Evolutionary conservation across 805 yeast genomes (phyloP).

Genomic region (Cyberlindnera xylosilytica): DNA sequence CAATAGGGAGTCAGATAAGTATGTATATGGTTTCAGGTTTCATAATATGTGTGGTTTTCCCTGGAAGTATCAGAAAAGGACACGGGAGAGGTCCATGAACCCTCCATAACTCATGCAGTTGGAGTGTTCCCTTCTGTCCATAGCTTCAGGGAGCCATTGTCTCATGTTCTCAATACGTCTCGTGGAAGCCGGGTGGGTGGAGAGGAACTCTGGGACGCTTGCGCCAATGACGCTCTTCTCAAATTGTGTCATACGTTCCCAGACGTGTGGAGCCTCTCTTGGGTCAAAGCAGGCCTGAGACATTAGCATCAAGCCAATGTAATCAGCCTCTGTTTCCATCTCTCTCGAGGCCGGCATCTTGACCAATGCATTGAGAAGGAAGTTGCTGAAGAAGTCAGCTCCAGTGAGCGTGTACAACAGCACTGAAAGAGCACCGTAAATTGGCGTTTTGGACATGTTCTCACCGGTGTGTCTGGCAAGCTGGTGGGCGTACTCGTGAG

Average conservation of each 20-base stretch:
- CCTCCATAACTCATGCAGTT: conserved; percentile 15
- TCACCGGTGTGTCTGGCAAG: conserved; percentile 91
- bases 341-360: conserved; percentile 85
- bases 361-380: conserved; percentile 53
- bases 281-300: conserved; percentile 86
- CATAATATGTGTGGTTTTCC: too few species aligned
- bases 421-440: conserved; percentile 54
- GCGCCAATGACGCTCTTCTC: conserved; percentile 35
- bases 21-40: too few species aligned
- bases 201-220: conserved; percentile 56
- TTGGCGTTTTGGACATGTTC: conserved; percentile 71
- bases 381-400: conserved; percentile 45
- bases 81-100: conserved; percentile 13
- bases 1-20: too few species aligned
- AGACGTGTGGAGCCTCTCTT: conserved; percentile 64
- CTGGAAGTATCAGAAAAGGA: conserved; percentile 4
- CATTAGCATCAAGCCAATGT: conserved; percentile 90
- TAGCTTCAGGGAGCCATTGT: conserved; percentile 62
- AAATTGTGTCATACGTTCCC: conserved; percentile 74
- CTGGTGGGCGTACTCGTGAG: conserved; percentile 94
- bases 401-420: conserved; percentile 62
- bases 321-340: conserved; percentile 96
- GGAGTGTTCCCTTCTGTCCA: conserved; percentile 12
- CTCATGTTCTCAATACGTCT: conserved; percentile 66
- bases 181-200: conserved; percentile 88